phyloP scores from a whole-genome alignment of 257 asterid genomes.

The Lycium barbarum region DNA sequence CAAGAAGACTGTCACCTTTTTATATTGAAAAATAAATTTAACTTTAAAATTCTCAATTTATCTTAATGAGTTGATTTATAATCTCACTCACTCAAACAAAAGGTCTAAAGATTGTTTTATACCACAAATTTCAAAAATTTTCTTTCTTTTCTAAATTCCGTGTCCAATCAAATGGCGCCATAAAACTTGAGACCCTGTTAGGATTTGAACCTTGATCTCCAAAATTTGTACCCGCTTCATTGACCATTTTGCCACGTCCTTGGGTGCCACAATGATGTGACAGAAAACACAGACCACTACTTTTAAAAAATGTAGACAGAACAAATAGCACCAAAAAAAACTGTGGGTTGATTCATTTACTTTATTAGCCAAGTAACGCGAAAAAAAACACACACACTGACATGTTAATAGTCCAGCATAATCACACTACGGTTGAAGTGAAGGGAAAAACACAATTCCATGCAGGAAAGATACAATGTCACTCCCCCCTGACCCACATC shows the following conservation, averaged over 20 bases:
- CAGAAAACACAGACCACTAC: not conserved
- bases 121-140: not conserved
- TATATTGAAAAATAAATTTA: too few relatives aligned
- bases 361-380: not conserved
- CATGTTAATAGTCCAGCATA: not conserved
- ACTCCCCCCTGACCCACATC: not conserved
- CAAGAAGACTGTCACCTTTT: too few relatives aligned
- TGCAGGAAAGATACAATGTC: not conserved
- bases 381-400: not conserved
- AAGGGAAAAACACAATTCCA: not conserved
- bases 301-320: not conserved
- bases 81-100: not conserved
- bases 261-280: not conserved
- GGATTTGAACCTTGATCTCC: not conserved
- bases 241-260: not conserved
- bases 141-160: not conserved
- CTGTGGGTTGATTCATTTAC: not conserved
- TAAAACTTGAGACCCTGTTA: not conserved
- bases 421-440: not conserved
- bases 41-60: not conserved
- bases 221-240: not conserved
- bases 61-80: not conserved
- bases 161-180: not conserved
- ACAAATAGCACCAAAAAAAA: not conserved
- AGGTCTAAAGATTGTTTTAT: not conserved